Base-by-base conservation (phyloP, 2,329 filamentous ascomycete species). In the Apiospora aurea region DNA sequence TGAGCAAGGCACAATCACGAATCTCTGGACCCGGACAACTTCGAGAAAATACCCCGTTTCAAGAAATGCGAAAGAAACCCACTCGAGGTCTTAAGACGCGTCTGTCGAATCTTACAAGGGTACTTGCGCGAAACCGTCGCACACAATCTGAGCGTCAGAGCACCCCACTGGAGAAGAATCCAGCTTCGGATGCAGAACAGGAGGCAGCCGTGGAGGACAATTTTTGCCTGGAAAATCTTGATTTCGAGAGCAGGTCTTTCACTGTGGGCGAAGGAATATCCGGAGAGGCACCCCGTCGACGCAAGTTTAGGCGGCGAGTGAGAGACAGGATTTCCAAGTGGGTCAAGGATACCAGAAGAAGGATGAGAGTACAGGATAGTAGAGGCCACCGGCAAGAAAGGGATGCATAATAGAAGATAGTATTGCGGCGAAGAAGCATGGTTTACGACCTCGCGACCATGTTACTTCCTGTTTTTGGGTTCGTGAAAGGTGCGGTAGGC, bases 291-390 rank as follows among this genome's bases (percentile, higher is more conserved):
- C 44, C 68, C 13, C 61, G 70, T 69, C 72, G 74, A 38, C 29
- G 51, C 69, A 73, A 71, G 38, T 73, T 79, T 47, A 69, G 75
- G 70, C 74, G 75, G 68, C 77, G 78, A 18, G 73, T 80, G 46
- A 75, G 75, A 57, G 75, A 75, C 49, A 78, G 73, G 67, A 70
- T 80, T 38, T 72, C 75, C 47, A 77, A 72, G 74, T 80, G 78
- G 78, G 74, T 77, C 10, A 77, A 74, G 72, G 74, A 74, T 69
- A 76, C 79, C 49, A 78, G 73, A 71, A 73, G 67, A 26, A 77
- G 73, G 38, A 75, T 78, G 69, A 75, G 74, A 64, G 74, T 71
- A 69, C 73, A 71, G 70, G 69, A 73, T 51, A 76, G 72, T 51
- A 76, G 72, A 38, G 77, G 71, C 51, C 6, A 76, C 73, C 61